Percentiles rank a stretch among this genome's conserved stretches.
Conservation (phyloP, 306 rosid genomes). For the Lithocarpus polystachyus region DNA sequence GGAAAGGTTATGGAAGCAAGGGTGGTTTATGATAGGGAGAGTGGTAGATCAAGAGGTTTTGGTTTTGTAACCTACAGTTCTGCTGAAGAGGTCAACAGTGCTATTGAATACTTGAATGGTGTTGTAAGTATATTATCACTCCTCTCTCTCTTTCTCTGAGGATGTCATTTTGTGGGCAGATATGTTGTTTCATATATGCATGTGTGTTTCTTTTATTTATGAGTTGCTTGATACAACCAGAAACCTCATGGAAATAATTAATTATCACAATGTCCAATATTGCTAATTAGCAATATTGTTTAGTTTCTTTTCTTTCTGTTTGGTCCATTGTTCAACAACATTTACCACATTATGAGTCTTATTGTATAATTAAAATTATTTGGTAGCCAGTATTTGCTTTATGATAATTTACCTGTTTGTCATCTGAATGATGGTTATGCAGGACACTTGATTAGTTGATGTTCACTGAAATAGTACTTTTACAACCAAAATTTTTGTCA, state of each 20-base stretch:
- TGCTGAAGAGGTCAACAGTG: conserved; percentile 66
- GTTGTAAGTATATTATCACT: conserved; percentile 50
- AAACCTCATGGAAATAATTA: background rate
- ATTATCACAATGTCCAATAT: background rate
- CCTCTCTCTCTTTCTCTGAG: background rate
- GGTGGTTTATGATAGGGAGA: conserved; percentile 92
- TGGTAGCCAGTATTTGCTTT: background rate
- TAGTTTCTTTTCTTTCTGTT: background rate
- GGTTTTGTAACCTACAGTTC: conserved; percentile 80
- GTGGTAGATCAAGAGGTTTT: conserved; percentile 93
- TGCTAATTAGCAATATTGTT: background rate
- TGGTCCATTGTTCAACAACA: background rate
- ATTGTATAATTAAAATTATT: background rate
- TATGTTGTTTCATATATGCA: background rate
- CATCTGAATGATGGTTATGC: background rate
- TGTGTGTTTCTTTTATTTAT: background rate
- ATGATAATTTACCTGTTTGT: background rate
- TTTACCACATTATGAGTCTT: background rate
- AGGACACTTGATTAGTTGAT: background rate
- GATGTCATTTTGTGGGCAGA: background rate
- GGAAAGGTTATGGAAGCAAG: conserved; percentile 88
- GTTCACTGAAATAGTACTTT: background rate
- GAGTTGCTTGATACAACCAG: background rate
- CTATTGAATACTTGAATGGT: conserved; percentile 75
- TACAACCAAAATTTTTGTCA: background rate